Evolutionary conservation across 257 asterid genomes (phyloP), one percentile per base, ranked within the genome.

Genomic region (Solanum microdontum): DNA sequence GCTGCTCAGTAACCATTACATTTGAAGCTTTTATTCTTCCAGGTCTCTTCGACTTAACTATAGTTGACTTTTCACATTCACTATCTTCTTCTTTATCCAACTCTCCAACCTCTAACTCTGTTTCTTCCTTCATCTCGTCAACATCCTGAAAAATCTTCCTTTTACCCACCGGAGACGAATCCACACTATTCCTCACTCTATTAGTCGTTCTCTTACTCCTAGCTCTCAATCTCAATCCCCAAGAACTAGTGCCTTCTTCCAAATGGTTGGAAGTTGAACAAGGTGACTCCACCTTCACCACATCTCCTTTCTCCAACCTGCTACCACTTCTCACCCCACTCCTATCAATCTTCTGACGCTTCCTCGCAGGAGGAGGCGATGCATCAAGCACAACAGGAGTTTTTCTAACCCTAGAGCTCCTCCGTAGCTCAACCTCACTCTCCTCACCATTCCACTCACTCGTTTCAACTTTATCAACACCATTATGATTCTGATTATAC

Each of bases 371-470:
- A 84, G 89, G 32, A 82, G 99, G 99, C 13, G 99, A 97, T 64
- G 99, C 93, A 90, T 97, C 99, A 21, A 97, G 99, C 90, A 97
- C 84, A 76, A 88, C 94, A 7, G 99, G 98, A 88, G 98, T 93
- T 91, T 86, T 96, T 79, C 99, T 94, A 89, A 93, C 92, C 94
- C 99, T 94, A 90, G 74, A 90, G 88, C 99, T 96, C 91, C 98
- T 89, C 17, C 99, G 90, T 60, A 91, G 91, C 93, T 97, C 99
- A 69, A 66, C 37, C 36, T 92, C 97, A 87, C 91, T 82, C 89
- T 77, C 95, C 82, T 85, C 95, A 86, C 88, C 91, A 87, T 88
- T 84, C 66, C 66, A 37, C 83, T 89, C 93, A 51, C 83, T 84
- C 58, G 91, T 28, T 85, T 89, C 95, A 60, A 51, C 91, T 48